Percentiles rank a stretch among this genome's conserved stretches.
These are phyloP conservation scores for Aspergillus hortae DNA, from an alignment of 2,329 filamentous ascomycete genomes.

Conservation along the genomic window DNA sequence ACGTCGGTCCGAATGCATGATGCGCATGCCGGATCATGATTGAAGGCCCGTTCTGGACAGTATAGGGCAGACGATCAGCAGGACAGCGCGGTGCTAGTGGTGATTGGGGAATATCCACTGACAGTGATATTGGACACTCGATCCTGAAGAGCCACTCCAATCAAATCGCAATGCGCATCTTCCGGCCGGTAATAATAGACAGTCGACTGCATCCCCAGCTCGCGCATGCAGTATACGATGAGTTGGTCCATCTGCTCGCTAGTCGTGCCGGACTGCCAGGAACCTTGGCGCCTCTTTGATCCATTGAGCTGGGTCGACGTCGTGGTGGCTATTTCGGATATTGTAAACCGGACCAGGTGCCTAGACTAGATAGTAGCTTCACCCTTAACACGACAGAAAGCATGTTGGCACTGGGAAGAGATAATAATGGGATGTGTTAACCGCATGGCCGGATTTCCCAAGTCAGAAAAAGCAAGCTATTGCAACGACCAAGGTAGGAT, in stretches of 20 bases:
- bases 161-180: neutral
- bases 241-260: constrained; percentile 3
- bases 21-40: too few relatives aligned
- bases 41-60: neutral
- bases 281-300: constrained; percentile 3
- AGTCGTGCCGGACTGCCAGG: neutral
- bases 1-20: neutral
- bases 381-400: constrained; percentile 3
- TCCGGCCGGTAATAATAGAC: constrained; percentile 8
- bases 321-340: constrained; percentile 7
- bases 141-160: neutral
- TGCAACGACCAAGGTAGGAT: neutral
- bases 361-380: constrained; percentile 12
- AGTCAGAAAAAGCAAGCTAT: neutral
- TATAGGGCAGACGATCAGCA: neutral
- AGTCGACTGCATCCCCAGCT: constrained; percentile 4
- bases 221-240: neutral
- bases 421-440: neutral
- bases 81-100: too few relatives aligned
- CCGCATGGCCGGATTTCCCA: neutral
- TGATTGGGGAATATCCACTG: too few relatives aligned
- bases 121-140: too few relatives aligned
- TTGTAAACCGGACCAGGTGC: constrained; percentile 15
- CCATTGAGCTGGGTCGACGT: constrained; percentile 12
- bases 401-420: neutral